These are phyloP conservation scores for Lachnellula hyalina DNA, from an alignment of 2,329 filamentous ascomycete genomes.

Conservation along the genomic window DNA sequence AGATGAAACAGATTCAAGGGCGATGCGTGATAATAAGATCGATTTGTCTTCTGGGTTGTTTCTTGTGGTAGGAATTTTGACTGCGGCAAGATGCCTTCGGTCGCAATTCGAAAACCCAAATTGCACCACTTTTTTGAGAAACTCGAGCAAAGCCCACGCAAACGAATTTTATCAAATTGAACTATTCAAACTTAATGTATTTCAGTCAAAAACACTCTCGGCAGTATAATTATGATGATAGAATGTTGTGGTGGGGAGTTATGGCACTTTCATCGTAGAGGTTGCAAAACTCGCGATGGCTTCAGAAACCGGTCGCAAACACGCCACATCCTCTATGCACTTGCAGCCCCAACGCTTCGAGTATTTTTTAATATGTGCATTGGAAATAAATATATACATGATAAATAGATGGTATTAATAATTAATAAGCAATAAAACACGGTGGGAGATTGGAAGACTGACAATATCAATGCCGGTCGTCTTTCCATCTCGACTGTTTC, in stretches of 20 bases:
- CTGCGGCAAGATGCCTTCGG: background rate
- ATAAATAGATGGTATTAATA: background rate
- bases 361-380: background rate
- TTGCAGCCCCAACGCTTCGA: conserved; percentile 1
- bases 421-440: background rate
- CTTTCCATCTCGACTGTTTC: conserved; percentile 7
- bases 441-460: background rate
- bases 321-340: conserved; percentile 1
- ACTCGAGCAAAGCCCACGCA: conserved; percentile 1
- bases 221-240: conserved; percentile 2
- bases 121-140: conserved; percentile 13
- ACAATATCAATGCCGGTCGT: background rate
- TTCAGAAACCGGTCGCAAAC: conserved; percentile 14
- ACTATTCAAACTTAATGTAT: conserved; percentile 1
- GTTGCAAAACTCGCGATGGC: conserved; percentile 20
- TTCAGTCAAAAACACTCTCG: background rate
- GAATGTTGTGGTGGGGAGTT: conserved; percentile 11
- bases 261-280: conserved; percentile 5
- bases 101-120: conserved; percentile 6
- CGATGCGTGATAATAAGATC: background rate
- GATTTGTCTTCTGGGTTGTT: background rate
- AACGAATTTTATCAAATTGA: conserved; percentile 2
- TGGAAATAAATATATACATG: background rate
- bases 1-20: background rate
- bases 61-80: background rate